phyloP scores from a whole-genome alignment of 192 early-diverging fungal species.

The Backusella tuberculispora region DNA sequence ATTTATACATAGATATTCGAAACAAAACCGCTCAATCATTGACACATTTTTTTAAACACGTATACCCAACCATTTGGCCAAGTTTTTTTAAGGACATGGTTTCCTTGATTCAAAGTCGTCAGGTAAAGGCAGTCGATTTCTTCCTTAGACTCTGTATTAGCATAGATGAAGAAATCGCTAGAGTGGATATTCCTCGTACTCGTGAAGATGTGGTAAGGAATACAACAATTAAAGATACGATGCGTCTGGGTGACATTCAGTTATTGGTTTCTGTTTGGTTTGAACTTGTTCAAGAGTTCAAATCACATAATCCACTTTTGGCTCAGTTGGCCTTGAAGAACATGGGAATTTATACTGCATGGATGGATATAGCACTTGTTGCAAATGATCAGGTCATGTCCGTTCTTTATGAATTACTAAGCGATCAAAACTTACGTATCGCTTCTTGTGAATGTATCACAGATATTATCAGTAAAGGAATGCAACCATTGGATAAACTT shows the following conservation, averaged over 20 bases:
- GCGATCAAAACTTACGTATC: conserved; percentile 61
- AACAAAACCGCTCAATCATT: conserved; percentile 89
- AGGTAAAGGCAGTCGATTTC: conserved; percentile 64
- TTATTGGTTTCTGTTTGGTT: conserved; percentile 79
- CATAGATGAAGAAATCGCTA: conserved; percentile 91
- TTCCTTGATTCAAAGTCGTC: conserved; percentile 57
- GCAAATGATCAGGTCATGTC: conserved; percentile 82
- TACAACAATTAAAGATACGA: conserved; percentile 86
- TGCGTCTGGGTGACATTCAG: conserved; percentile 82
- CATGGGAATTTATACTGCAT: conserved; percentile 88
- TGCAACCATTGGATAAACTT: conserved; percentile 90
- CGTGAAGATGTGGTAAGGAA: conserved; percentile 73
- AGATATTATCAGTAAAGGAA: conserved; percentile 89
- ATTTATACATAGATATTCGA: conserved; percentile 49
- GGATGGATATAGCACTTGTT: conserved; percentile 93
- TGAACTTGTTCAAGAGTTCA: conserved; percentile 67
- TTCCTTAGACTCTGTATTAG: conserved; percentile 77
- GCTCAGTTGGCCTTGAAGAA: conserved; percentile 69
- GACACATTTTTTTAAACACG: conserved; percentile 76
- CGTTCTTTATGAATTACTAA: conserved; percentile 77
- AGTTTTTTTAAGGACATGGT: conserved; percentile 88
- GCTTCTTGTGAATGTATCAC: conserved; percentile 83
- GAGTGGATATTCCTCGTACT: conserved; percentile 65
- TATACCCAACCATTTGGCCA: conserved; percentile 85
- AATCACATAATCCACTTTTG: conserved; percentile 62